Evolutionary conservation across 2,329 filamentous ascomycete genomes (phyloP).

Genomic region (Pseudogymnoascus sp.): DNA sequence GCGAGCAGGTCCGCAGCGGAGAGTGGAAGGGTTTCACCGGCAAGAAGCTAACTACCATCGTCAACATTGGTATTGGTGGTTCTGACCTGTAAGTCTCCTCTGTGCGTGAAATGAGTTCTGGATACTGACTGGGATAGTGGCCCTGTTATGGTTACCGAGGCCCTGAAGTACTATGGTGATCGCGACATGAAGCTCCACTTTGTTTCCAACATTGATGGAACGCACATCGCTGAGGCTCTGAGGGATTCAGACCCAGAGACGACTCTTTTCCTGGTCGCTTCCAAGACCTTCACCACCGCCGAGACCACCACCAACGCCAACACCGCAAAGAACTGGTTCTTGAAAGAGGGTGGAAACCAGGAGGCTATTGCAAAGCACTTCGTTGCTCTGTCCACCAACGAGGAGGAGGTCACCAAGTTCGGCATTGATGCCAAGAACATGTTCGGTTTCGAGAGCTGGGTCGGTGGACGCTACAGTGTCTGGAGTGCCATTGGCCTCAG

Average conservation of each 20-base stretch:
- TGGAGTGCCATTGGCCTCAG: slow-evolving; percentile 98
- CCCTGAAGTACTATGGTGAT: slow-evolving; percentile 88
- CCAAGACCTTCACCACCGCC: slow-evolving; percentile 98
- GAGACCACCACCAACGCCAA: slow-evolving; percentile 97
- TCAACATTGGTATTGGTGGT: slow-evolving; percentile 97
- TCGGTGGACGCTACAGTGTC: slow-evolving; percentile 95
- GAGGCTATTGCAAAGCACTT: slow-evolving; percentile 97
- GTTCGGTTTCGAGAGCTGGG: slow-evolving; percentile 99
- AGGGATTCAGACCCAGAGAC: slow-evolving; percentile 87
- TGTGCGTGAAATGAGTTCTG: neutral
- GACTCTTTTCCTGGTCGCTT: slow-evolving; percentile 96
- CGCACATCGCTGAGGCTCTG: slow-evolving; percentile 91
- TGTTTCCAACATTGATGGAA: slow-evolving; percentile 98
- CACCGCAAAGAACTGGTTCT: slow-evolving; percentile 94
- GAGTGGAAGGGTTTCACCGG: slow-evolving; percentile 96
- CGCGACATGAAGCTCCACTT: slow-evolving; percentile 87
- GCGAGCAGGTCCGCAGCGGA: slow-evolving; percentile 85
- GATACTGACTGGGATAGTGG: slow-evolving; percentile 49
- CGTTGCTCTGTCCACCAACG: slow-evolving; percentile 94
- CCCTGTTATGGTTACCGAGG: slow-evolving; percentile 98
- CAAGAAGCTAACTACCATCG: slow-evolving; percentile 91
- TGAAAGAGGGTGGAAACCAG: slow-evolving; percentile 69
- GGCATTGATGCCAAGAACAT: slow-evolving; percentile 99
- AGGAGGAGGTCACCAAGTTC: slow-evolving; percentile 92
- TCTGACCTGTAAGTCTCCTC: slow-evolving; percentile 76